Evolutionary conservation across 306 rosid genomes (phyloP).

Genomic region (Astragalus membranaceus): DNA sequence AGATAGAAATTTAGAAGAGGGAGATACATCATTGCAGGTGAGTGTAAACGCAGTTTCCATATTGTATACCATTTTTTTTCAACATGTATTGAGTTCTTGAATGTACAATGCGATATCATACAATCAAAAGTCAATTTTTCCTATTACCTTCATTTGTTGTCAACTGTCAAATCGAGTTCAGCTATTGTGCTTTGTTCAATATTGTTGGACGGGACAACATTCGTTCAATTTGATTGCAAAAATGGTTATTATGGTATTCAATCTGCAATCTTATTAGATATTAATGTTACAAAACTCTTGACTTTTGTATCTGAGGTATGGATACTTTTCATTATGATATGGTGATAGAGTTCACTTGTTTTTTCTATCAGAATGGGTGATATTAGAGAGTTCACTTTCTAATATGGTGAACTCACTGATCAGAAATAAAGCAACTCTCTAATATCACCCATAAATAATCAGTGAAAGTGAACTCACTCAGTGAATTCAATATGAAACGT

Average conservation of each 20-base stretch:
- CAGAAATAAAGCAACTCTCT: too few species aligned
- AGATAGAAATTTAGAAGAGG: slow-evolving; percentile 18
- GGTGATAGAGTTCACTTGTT: too few species aligned
- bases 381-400: too few species aligned
- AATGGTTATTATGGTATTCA: neutral
- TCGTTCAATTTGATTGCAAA: neutral
- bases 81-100: slow-evolving; percentile 40
- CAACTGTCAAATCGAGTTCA: neutral
- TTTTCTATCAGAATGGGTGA: too few species aligned
- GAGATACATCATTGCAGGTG: slow-evolving; percentile 28
- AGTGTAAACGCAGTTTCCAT: slow-evolving; percentile 40
- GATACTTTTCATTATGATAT: neutral
- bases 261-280: neutral
- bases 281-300: too few species aligned
- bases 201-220: neutral
- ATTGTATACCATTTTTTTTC: slow-evolving; percentile 61
- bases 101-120: slow-evolving; percentile 36
- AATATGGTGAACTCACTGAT: too few species aligned
- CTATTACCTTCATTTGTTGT: neutral
- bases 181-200: neutral
- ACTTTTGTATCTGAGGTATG: neutral
- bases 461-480: too few species aligned
- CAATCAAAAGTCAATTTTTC: slow-evolving; percentile 26
- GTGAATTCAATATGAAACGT: too few species aligned
- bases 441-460: too few species aligned